phyloP scores from a whole-genome alignment of 2,329 filamentous ascomycete species.

The Periconia sp. region DNA sequence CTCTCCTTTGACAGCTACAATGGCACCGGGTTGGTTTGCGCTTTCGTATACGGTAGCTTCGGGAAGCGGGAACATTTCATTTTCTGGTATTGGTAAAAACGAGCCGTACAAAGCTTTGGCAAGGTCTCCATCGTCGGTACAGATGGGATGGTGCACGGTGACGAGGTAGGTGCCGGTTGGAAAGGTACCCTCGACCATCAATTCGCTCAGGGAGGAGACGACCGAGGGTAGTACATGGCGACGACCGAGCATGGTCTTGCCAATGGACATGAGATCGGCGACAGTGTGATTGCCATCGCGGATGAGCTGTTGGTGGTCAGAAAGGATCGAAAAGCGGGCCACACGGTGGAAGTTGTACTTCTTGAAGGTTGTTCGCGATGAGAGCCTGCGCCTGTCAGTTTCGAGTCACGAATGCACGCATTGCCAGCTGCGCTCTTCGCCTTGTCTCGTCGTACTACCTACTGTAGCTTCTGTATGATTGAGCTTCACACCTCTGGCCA shows the following conservation, averaged over 20 bases:
- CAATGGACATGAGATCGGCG: conserved; percentile 88
- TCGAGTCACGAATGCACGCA: neutral
- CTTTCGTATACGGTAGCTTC: conserved; percentile 67
- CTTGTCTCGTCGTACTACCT: conserved; percentile 18
- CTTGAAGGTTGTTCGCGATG: conserved; percentile 87
- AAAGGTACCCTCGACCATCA: conserved; percentile 95
- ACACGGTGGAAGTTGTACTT: conserved; percentile 52
- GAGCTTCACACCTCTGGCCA: conserved; percentile 83
- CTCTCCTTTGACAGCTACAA: conserved; percentile 70
- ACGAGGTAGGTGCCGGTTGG: conserved; percentile 88
- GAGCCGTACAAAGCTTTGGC: conserved; percentile 87
- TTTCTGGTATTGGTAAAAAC: conserved; percentile 78
- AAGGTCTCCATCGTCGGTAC: conserved; percentile 81
- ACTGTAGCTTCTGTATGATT: conserved; percentile 90
- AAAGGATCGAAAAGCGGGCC: conserved; percentile 1
- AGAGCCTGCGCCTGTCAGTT: conserved; percentile 60
- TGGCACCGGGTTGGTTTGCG: conserved; percentile 74
- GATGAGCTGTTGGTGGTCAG: conserved; percentile 64
- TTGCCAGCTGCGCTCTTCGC: too few species aligned
- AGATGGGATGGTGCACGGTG: conserved; percentile 88
- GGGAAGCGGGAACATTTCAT: conserved; percentile 67
- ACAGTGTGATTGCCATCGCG: conserved; percentile 94
- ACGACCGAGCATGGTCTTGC: conserved; percentile 88
- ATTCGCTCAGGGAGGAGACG: conserved; percentile 73
- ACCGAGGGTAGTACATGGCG: conserved; percentile 88